Conservation (phyloP, 495 filamentous ascomycete species). For the Penicillium samsonianum region DNA sequence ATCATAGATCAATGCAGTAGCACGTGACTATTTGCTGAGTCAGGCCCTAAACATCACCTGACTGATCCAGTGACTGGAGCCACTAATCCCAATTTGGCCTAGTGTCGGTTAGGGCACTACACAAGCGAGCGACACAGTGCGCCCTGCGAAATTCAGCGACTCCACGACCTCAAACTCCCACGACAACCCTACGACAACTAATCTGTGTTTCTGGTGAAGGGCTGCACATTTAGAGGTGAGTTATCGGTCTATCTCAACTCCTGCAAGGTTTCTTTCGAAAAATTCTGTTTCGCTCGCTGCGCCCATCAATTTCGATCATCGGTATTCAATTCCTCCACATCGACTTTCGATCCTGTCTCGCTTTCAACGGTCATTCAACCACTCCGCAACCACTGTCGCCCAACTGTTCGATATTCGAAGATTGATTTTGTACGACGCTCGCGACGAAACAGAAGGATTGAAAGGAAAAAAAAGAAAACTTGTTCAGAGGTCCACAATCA, state of each 20-base stretch:
- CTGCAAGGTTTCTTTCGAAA: constrained; percentile 20
- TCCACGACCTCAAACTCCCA: constrained; percentile 45
- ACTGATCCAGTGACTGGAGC: constrained; percentile 20
- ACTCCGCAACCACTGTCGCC: constrained; percentile 4
- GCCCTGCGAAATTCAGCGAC: constrained; percentile 49
- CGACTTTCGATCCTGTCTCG: constrained; percentile 12
- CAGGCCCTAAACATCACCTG: constrained; percentile 15
- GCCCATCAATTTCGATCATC: constrained; percentile 25
- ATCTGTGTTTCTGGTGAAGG: constrained; percentile 53
- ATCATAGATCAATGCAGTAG: not conserved
- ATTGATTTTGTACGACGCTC: constrained; percentile 19
- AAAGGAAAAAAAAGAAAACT: constrained; percentile 10
- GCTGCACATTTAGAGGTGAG: constrained; percentile 53
- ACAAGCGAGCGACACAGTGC: constrained; percentile 50
- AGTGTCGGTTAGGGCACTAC: constrained; percentile 44
- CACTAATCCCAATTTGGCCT: constrained; percentile 24
- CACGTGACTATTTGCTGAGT: constrained; percentile 22
- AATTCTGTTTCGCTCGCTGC: constrained; percentile 31
- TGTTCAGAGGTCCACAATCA: constrained; percentile 16
- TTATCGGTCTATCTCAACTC: constrained; percentile 24
- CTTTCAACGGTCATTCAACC: constrained; percentile 3
- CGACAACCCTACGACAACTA: constrained; percentile 49
- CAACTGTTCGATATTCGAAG: constrained; percentile 4
- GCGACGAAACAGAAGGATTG: constrained; percentile 30
- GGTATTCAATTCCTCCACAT: constrained; percentile 15